Evolutionary conservation across 371 early-diverging fungal species (phyloP).

Genomic region (Mortierella sp.): DNA sequence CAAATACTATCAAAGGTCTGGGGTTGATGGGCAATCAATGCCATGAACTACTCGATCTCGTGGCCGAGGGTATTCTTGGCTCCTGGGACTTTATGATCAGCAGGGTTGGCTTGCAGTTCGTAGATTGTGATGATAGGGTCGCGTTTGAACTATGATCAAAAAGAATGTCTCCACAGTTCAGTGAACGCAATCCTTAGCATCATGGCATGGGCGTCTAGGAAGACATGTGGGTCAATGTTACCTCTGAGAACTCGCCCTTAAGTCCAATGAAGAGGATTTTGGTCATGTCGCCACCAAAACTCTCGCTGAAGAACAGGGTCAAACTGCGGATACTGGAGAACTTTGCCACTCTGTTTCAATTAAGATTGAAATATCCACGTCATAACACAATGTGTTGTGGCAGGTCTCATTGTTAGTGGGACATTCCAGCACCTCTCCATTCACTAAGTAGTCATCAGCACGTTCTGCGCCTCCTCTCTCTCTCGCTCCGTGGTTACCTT

Average conservation of each 20-base stretch:
- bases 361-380: not conserved
- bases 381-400: not conserved
- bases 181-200: too few species aligned
- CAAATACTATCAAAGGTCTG: too few species aligned
- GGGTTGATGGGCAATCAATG: too few species aligned
- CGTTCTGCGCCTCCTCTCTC: too few species aligned
- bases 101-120: constrained; percentile 86
- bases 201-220: too few species aligned
- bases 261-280: constrained; percentile 84
- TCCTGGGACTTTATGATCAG: constrained; percentile 80
- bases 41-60: constrained; percentile 55
- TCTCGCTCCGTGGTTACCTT: constrained; percentile 44
- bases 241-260: constrained; percentile 91
- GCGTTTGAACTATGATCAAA: constrained; percentile 69
- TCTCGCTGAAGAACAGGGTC: constrained; percentile 84
- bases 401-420: too few species aligned
- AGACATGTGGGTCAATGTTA: too few species aligned
- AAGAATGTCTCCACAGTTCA: too few species aligned
- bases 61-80: constrained; percentile 52
- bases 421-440: too few species aligned
- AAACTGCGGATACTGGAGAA: constrained; percentile 85
- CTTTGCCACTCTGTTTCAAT: constrained; percentile 76
- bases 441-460: too few species aligned
- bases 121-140: constrained; percentile 89
- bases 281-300: constrained; percentile 82